Evolutionary conservation across 83 land plant genomes (phyloP).

Genomic region (Picea engelmannii): DNA sequence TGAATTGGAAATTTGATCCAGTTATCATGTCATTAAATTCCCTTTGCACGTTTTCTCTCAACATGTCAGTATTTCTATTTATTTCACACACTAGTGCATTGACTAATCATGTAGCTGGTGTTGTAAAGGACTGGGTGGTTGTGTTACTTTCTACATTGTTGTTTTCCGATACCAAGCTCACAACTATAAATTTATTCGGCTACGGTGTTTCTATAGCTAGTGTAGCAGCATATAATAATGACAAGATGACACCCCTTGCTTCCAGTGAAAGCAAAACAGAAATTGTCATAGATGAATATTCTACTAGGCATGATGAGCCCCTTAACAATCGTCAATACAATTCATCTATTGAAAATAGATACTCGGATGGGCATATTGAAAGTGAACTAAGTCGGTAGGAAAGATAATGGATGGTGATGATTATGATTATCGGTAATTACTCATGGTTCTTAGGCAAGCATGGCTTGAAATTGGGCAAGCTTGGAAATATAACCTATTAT

Average conservation of each 20-base stretch:
- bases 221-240: constrained; percentile 78
- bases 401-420: too few species aligned
- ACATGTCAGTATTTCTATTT: too few species aligned
- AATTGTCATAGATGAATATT: too few species aligned
- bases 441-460: too few species aligned
- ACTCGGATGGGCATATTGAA: not conserved
- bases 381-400: too few species aligned
- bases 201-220: constrained; percentile 83
- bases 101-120: too few species aligned
- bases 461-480: too few species aligned
- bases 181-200: constrained; percentile 70
- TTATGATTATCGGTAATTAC: too few species aligned
- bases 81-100: too few species aligned
- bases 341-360: not conserved
- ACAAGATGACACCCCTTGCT: constrained; percentile 65
- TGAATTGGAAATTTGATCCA: constrained; percentile 73
- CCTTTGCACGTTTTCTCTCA: constrained; percentile 93
- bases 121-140: too few species aligned
- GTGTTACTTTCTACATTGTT: constrained; percentile 71
- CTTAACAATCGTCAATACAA: not conserved
- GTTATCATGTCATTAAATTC: constrained; percentile 73
- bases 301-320: not conserved
- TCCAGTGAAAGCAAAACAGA: not conserved
- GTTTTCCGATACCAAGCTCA: too few species aligned
- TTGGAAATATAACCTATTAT: too few species aligned